Percentiles rank a stretch among this genome's conserved stretches.
phyloP scores from a whole-genome alignment of 2,329 filamentous ascomycete genomes.

The Daldinia sp. region DNA sequence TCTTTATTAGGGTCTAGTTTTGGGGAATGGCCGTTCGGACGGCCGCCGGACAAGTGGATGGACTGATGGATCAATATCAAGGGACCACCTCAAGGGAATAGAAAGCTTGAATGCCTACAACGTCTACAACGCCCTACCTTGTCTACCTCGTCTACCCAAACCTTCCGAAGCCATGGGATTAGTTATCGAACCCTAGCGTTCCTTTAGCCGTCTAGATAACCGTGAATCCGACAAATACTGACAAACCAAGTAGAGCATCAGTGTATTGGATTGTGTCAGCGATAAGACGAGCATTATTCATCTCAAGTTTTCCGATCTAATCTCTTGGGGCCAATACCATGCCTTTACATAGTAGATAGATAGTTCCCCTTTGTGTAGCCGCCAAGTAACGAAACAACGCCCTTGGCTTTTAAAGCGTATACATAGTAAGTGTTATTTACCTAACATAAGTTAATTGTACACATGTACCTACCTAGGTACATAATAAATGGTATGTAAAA shows the following conservation, averaged over 20 bases:
- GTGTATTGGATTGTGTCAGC: constrained; percentile 17
- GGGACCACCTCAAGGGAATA: constrained; percentile 9
- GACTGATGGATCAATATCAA: no score
- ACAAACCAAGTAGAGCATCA: constrained; percentile 22
- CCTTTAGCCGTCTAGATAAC: neutral
- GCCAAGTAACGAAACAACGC: neutral
- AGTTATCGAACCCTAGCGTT: neutral
- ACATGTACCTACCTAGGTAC: neutral
- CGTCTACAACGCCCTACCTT: no score
- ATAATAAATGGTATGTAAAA: neutral
- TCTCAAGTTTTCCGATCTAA: constrained; percentile 10
- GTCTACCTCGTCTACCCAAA: no score
- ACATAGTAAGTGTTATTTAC: no score
- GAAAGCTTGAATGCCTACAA: no score
- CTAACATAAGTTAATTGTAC: no score
- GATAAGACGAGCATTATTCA: constrained; percentile 22
- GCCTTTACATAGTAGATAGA: no score
- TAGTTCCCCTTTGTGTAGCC: neutral
- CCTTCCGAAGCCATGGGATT: constrained; percentile 5
- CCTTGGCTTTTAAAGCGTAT: no score
- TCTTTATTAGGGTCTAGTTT: neutral
- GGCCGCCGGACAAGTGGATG: constrained; percentile 24
- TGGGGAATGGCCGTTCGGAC: constrained; percentile 32
- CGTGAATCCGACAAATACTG: constrained; percentile 18
- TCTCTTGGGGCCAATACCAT: neutral